Base-by-base conservation (phyloP, 1,284 basidiomycete species). In the Schizophyllum amplum region DNA sequence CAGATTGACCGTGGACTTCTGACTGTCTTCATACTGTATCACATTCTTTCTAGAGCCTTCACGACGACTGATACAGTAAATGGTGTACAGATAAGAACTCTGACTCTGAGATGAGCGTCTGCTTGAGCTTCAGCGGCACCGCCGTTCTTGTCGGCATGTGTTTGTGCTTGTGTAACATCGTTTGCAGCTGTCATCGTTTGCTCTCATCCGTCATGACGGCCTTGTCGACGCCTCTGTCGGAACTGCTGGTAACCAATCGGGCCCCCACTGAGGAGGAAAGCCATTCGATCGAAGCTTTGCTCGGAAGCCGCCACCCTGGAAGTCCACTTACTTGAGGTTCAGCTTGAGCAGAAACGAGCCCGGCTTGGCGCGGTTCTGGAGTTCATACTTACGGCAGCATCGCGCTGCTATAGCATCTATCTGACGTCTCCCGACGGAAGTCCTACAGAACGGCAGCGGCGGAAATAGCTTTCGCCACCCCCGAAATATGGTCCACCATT, bases 381-480 rank as follows among this genome's bases (percentile, higher is more conserved):
- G 13, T 17, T 9, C 17, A 42, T 42, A n/a, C n/a, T n/a, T n/a
- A 9, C 33, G 17, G 11, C 33, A 13, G 13, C 33, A 61, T 26
- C 24, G 23, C n/a, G 55, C 55, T 1, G 52, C 58, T 23, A 46
- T 51, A 6, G 50, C 57, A 1, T 55, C 55, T 13, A 52, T 61
- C 2, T 26, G 60, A 17, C 53, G n/a, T 21, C 5, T 58, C 13
- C 57, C 57, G 1, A 24, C 47, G 25, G 56, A 58, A 5, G 22
- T 58, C 1, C 52, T 60, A 1, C 46, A n/a, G 24, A 52, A 56
- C 24, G 55, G 56, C 2, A 58, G 58, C 33, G 54, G 21, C 24
- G n/a, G 54, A 5, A 20, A 6, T 55, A 25, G 47, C 24, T 13
- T 24, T 55, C 13, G 24, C 47, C 11, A 55, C 54, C 20, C 54